Base-by-base conservation (phyloP, 2,329 filamentous ascomycete genomes). In the Colletotrichum plurivorum region DNA sequence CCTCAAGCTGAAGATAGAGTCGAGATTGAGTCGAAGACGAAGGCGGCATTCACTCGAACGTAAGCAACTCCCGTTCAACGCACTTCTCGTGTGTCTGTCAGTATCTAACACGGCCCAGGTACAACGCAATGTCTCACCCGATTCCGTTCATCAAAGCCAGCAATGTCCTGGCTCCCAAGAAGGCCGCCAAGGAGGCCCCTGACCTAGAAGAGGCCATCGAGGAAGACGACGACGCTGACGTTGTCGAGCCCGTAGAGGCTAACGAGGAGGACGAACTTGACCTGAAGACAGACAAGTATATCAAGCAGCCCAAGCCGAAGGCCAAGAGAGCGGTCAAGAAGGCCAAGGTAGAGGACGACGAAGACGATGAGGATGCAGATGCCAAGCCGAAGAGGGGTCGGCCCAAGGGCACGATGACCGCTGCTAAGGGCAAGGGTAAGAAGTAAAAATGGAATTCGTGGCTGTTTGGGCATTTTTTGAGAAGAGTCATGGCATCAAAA, bases 131-230 rank as follows among this genome's bases (percentile, higher is more conserved):
- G 82, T 91, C 91, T 18, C 96, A 99, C 74, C 95, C 95, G 0
- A 83, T 99, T 59, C 95, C 96, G 1, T 99, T 98, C 82, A 97
- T 98, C 90, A 98, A 98, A 81, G 94, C 95, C 2, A 94, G 89
- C 75, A 93, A 87, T 72, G 88, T 96, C 16, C 79, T 89, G 10
- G 92, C 90, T 4, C 90, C 94, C 5, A 94, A 93, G 83, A 92
- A 90, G 75, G 83, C 86, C 48, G 84, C 89, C 27, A 90, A 90
- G 79, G 94, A 95, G 55, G 93, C 92, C 71, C 97, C 96, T 0
- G 96, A 99, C 82, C 87, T 99, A 39, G 96, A 99, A 81, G 96
- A 99, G 81, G 96, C 95, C 2, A 92, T 99, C 62, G 95, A 98
- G 56, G 95, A 97, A 74, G 94, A 94, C 5, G 95, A 97, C 53